phyloP scores from a whole-genome alignment of 495 filamentous ascomycete genomes.

The Aspergillus bertholletiae region DNA sequence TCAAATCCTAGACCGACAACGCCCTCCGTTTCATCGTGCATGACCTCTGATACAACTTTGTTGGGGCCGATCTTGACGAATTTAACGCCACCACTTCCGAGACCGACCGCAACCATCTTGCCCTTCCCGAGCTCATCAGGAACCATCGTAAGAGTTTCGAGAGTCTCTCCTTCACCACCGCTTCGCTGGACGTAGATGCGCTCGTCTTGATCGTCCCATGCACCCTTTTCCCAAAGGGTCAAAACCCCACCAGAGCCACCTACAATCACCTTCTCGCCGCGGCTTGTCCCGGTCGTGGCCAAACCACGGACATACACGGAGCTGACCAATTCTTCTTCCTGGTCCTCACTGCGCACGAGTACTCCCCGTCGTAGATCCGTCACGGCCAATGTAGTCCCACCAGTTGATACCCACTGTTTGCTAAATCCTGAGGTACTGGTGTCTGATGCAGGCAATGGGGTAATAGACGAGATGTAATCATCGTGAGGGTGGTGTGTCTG shows the following conservation, averaged over 20 bases:
- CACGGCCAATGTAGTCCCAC: slow-evolving; percentile 82
- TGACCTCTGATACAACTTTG: slow-evolving; percentile 55
- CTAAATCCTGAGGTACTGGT: slow-evolving; percentile 78
- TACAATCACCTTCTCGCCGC: slow-evolving; percentile 73
- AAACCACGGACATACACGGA: slow-evolving; percentile 69
- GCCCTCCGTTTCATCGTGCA: slow-evolving; percentile 80
- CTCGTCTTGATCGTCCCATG: slow-evolving; percentile 93
- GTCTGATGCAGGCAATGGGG: slow-evolving; percentile 71
- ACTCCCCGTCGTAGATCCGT: slow-evolving; percentile 83
- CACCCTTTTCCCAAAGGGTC: slow-evolving; percentile 88
- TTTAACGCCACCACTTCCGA: slow-evolving; percentile 65
- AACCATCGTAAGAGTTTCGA: slow-evolving; percentile 66
- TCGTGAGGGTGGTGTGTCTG: slow-evolving; percentile 82
- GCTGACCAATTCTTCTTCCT: slow-evolving; percentile 87
- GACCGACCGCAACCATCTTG: slow-evolving; percentile 68
- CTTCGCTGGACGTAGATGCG: slow-evolving; percentile 66
- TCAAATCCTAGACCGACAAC: slow-evolving; percentile 79
- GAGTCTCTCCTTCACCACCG: slow-evolving; percentile 57
- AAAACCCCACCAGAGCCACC: slow-evolving; percentile 77
- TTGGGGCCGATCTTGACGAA: slow-evolving; percentile 56
- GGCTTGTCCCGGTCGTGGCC: slow-evolving; percentile 55
- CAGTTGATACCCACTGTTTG: slow-evolving; percentile 91
- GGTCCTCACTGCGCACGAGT: slow-evolving; percentile 81
- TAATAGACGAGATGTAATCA: slow-evolving; percentile 89
- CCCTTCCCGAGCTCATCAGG: slow-evolving; percentile 62